phyloP scores from a whole-genome alignment of 805 yeast species.

The Maudiozyma saulgeensis region DNA sequence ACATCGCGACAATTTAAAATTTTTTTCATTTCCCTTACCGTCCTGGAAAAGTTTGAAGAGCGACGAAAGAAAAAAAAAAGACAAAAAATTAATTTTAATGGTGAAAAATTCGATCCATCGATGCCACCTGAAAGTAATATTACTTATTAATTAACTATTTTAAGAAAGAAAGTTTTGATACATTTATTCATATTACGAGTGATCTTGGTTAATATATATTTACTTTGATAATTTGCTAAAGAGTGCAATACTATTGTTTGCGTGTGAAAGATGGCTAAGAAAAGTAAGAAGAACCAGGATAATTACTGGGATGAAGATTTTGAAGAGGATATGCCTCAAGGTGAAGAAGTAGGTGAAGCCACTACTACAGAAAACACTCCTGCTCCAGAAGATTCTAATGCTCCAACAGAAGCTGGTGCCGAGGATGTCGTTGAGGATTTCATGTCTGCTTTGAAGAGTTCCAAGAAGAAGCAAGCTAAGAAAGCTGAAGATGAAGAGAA shows the following conservation, averaged over 20 bases:
- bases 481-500: slow-evolving; percentile 33
- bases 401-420: slow-evolving; percentile 24
- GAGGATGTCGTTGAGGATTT: slow-evolving; percentile 52
- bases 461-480: slow-evolving; percentile 67
- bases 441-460: slow-evolving; percentile 71
- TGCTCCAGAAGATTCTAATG: slow-evolving; percentile 11
- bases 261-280: slow-evolving; percentile 32
- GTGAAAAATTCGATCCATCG: not conserved
- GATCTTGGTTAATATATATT: too few relatives aligned
- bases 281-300: slow-evolving; percentile 58
- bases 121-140: not conserved
- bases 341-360: slow-evolving; percentile 41
- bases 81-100: not conserved
- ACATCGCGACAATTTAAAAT: not conserved
- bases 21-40: too few relatives aligned
- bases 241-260: too few relatives aligned
- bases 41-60: too few relatives aligned
- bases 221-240: too few relatives aligned
- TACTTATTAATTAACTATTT: not conserved
- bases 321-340: slow-evolving; percentile 41
- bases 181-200: too few relatives aligned
- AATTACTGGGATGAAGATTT: slow-evolving; percentile 76
- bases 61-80: not conserved
- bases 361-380: slow-evolving; percentile 14
- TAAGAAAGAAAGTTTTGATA: not conserved